Base-by-base conservation (phyloP, 1,284 basidiomycete genomes). In the Microbotryum silenes-acaulis region DNA sequence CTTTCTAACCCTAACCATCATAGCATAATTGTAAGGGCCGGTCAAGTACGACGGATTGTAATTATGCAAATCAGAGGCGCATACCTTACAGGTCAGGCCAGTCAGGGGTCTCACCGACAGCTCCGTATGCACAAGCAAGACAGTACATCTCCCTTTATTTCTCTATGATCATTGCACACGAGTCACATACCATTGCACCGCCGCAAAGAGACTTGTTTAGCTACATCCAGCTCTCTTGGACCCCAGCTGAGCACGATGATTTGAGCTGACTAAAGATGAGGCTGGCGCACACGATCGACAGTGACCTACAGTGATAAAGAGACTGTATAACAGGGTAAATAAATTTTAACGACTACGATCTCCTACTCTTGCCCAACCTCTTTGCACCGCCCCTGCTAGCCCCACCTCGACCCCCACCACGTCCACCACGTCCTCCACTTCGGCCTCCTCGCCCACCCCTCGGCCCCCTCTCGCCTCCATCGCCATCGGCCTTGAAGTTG, bases 401-500 rank as follows among this genome's bases (percentile, higher is more conserved):
- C 52, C 77, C 71, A n/a, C 78, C 56, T 45, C 58, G 51, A 20
- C 59, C 23, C 5, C 46, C 42, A n/a, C 66, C 58, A n/a, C 70
- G 27, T 1, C 59, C 37, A n/a, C 73, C 67, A 47, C 72, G 68
- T 14, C 77, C 74, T 16, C 79, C 75, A 21, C 77, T 72, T 57
- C 76, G 72, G 14, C 65, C 65, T 10, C 76, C 74, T 53, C 74
- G 74, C 27, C 78, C 72, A 77, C 71, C n/a, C 77, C 57, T 21
- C 49, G 27, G 3, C 60, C 54, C 23, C 25, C 8, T 25, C 54
- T 33, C 18, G 58, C 63, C n/a, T 20, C n/a, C 44, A 29, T 55
- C 52, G 8, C 49, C 51, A 52, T 63, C 66, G 31, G 56, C 53
- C 18, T 57, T 53, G 21, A 57, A 55, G 23, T 87, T 89, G 73